Evolutionary conservation across 2,329 filamentous ascomycete genomes (phyloP).

Genomic region (Zarea fungicola): DNA sequence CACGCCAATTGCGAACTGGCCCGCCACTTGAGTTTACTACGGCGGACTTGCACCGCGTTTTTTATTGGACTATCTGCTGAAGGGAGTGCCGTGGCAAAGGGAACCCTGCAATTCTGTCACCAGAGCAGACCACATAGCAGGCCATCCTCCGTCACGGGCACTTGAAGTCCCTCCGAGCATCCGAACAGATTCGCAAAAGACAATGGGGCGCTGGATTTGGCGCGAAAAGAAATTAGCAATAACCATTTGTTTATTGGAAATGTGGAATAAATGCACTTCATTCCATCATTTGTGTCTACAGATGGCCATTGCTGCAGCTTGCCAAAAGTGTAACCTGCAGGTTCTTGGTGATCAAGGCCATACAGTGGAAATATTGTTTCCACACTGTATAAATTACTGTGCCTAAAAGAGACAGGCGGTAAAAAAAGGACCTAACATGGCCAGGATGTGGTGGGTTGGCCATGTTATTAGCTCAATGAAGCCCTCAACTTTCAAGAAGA

Average conservation of each 20-base stretch:
- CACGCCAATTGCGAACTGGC: conserved; percentile 6
- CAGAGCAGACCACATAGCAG: not conserved
- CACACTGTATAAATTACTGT: too few species aligned
- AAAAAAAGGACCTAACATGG: too few species aligned
- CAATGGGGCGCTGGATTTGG: not conserved
- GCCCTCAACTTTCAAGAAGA: too few species aligned
- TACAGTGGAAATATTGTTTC: too few species aligned
- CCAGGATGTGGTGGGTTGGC: too few species aligned
- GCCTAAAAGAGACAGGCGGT: too few species aligned
- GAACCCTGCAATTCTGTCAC: not conserved
- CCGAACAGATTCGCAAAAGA: not conserved
- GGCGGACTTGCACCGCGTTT: not conserved
- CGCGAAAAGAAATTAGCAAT: not conserved
- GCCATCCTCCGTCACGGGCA: not conserved
- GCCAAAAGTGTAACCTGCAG: too few species aligned
- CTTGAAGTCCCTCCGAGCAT: conserved; percentile 6
- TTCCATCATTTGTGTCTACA: not conserved
- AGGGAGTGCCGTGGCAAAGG: not conserved
- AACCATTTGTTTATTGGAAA: not conserved
- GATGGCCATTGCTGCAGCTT: not conserved
- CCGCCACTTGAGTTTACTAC: not conserved
- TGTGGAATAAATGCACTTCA: not conserved
- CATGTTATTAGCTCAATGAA: too few species aligned
- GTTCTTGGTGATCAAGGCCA: too few species aligned
- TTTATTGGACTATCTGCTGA: too few species aligned